Percentiles rank a stretch among this genome's conserved stretches.
These are phyloP conservation scores for Komagataella kurtzmanii DNA, from an alignment of 805 yeast genomes.

Conservation along the genomic window DNA sequence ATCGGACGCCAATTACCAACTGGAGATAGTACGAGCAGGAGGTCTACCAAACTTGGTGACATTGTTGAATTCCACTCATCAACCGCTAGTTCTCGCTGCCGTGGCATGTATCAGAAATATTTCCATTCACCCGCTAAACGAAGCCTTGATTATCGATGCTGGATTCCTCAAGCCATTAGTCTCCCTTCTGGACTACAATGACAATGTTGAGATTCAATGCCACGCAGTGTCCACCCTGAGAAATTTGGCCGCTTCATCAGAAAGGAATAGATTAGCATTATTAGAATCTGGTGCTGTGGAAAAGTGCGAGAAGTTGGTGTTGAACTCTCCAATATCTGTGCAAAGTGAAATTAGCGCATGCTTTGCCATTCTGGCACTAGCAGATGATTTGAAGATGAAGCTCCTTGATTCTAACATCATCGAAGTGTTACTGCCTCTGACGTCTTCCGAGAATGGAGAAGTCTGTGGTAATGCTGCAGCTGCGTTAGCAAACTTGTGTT, in stretches of 20 bases:
- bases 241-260: constrained; percentile 91
- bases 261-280: constrained; percentile 81
- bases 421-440: constrained; percentile 83
- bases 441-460: constrained; percentile 78
- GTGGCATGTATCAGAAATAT: constrained; percentile 97
- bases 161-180: constrained; percentile 92
- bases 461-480: constrained; percentile 98
- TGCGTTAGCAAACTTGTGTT: constrained; percentile 89
- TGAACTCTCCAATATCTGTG: constrained; percentile 78
- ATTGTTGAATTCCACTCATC: constrained; percentile 76
- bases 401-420: constrained; percentile 74
- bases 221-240: constrained; percentile 95
- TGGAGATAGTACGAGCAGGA: constrained; percentile 90
- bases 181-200: constrained; percentile 66
- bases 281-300: constrained; percentile 93
- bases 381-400: constrained; percentile 84
- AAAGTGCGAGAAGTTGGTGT: constrained; percentile 79
- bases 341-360: constrained; percentile 96
- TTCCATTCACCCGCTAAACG: constrained; percentile 93
- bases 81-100: constrained; percentile 87
- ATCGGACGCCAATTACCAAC: constrained; percentile 88
- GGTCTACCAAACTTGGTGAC: constrained; percentile 92
- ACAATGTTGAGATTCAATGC: constrained; percentile 93
- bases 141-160: constrained; percentile 90
- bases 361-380: constrained; percentile 90